Evolutionary conservation across 371 early-diverging fungal species (phyloP).

Genomic region (Mortierella sp.): DNA sequence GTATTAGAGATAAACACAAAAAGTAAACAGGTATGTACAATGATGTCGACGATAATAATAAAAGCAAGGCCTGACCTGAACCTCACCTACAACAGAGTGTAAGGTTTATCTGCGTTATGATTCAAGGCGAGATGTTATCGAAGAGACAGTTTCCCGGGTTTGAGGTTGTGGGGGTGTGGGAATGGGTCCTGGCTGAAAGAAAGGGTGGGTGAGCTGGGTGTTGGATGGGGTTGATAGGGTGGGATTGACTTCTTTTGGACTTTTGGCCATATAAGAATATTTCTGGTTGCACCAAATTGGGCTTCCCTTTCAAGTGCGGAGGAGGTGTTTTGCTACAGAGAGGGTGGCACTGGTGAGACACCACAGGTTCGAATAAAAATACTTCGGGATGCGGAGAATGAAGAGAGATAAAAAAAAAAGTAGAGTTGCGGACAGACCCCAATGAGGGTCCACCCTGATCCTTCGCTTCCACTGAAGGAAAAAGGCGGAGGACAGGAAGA

Average conservation of each 20-base stretch:
- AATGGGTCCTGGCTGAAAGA: background rate
- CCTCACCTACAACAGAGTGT: background rate
- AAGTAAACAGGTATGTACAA: background rate
- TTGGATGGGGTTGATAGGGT: background rate
- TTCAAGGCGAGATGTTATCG: background rate
- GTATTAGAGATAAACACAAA: background rate
- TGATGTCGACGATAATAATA: background rate
- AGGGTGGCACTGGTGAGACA: background rate
- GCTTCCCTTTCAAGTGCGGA: background rate
- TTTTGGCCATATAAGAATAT: background rate
- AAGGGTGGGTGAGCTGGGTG: background rate
- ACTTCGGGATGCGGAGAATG: background rate
- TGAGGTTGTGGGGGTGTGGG: background rate
- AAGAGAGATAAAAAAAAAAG: background rate
- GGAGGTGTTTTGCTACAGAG: background rate
- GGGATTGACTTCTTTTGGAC: background rate
- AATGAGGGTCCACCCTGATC: background rate
- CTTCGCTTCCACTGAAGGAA: background rate
- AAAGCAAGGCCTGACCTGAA: background rate
- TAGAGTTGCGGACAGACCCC: background rate
- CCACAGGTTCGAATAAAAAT: no score
- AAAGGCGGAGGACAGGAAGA: background rate
- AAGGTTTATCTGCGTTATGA: background rate
- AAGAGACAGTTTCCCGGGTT: slow-evolving; percentile 1
- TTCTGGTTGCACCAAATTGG: background rate